These are phyloP conservation scores for Apiospora marii DNA, from an alignment of 2,329 filamentous ascomycete genomes.

Conservation along the genomic window DNA sequence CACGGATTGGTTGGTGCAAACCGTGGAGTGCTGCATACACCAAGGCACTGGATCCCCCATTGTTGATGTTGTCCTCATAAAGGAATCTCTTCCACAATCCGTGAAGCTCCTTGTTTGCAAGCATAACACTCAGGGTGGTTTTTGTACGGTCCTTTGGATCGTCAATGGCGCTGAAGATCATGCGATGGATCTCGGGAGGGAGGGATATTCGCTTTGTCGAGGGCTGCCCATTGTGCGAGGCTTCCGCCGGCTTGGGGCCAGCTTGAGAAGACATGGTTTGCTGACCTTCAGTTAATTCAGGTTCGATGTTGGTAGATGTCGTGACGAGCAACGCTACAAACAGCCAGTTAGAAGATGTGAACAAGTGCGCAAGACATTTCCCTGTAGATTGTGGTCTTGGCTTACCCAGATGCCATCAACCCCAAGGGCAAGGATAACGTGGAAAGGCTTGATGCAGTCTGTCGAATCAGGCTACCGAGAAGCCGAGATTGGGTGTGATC, in stretches of 20 bases:
- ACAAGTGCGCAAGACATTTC: background rate
- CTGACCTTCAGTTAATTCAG: background rate
- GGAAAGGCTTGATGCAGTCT: too few species aligned
- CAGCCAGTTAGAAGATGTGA: background rate
- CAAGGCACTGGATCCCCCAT: background rate
- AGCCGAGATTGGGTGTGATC: background rate
- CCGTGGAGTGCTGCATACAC: background rate
- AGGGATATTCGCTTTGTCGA: background rate
- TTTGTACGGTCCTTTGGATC: background rate
- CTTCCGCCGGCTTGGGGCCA: too few species aligned
- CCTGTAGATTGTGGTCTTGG: background rate
- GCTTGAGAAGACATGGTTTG: background rate
- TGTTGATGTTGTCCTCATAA: background rate
- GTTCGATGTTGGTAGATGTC: background rate
- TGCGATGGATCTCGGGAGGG: background rate
- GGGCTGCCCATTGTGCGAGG: background rate
- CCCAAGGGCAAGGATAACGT: too few species aligned
- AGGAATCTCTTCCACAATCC: background rate
- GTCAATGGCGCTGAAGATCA: background rate
- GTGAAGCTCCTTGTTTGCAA: background rate
- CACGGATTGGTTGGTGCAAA: background rate
- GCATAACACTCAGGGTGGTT: background rate
- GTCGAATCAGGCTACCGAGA: background rate
- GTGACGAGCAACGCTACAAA: background rate
- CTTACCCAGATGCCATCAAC: background rate